A percentile compares a stretch with the other conserved stretches of the same genome.
Evolutionary conservation across 352 stramenopile genomes (phyloP).

Genomic region (Phytopythium mirpurense): DNA sequence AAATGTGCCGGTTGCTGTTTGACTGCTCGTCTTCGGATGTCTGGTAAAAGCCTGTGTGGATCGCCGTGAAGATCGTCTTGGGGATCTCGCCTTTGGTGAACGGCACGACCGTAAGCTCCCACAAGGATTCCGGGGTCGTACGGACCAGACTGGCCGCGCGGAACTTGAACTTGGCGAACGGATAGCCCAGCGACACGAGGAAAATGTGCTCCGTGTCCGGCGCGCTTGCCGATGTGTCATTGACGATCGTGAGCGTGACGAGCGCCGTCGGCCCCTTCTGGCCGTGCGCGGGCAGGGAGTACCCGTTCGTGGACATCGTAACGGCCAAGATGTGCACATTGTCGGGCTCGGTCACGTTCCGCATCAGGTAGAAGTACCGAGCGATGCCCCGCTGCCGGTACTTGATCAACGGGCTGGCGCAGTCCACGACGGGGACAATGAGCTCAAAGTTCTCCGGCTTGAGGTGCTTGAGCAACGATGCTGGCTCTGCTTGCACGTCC

Average conservation of each 20-base stretch:
- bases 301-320: constrained; percentile 8
- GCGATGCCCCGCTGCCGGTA: constrained; percentile 2
- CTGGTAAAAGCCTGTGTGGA: constrained; percentile 33
- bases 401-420: constrained; percentile 10
- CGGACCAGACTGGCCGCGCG: neutral
- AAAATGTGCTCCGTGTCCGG: constrained; percentile 7
- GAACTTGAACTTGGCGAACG: constrained; percentile 12
- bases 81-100: constrained; percentile 5
- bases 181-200: constrained; percentile 19
- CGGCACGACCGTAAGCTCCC: constrained; percentile 25
- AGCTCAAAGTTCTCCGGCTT: constrained; percentile 18
- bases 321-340: constrained; percentile 12
- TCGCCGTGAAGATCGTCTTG: constrained; percentile 16
- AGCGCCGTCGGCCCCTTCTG: constrained; percentile 6
- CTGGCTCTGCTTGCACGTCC: constrained; percentile 11
- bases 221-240: constrained; percentile 7
- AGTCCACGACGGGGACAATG: constrained; percentile 34
- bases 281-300: constrained; percentile 1
- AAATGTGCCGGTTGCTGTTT: constrained; percentile 33
- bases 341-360: constrained; percentile 7
- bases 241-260: constrained; percentile 8
- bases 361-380: constrained; percentile 17
- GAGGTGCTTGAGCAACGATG: constrained; percentile 24
- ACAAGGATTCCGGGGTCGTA: constrained; percentile 10
- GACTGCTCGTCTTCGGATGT: constrained; percentile 31